phyloP scores from a whole-genome alignment of 2,329 filamentous ascomycete genomes.

The Monosporascus sp. region DNA sequence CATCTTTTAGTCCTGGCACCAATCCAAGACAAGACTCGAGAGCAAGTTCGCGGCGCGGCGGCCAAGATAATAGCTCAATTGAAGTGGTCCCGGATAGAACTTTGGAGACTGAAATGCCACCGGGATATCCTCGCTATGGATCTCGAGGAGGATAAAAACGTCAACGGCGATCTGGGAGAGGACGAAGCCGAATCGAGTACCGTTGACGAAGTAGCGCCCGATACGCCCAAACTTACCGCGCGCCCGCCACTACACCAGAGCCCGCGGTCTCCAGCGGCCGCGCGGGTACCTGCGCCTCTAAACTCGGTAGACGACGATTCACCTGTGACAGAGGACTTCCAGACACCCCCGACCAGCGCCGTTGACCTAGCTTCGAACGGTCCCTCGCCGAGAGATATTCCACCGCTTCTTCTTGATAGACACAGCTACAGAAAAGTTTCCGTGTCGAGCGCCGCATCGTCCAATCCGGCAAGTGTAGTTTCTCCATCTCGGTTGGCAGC shows the following conservation, averaged over 20 bases:
- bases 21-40: conserved; percentile 83
- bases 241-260: conserved; percentile 29
- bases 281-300: conserved; percentile 26
- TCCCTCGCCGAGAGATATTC: conserved; percentile 39
- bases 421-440: conserved; percentile 35
- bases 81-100: conserved; percentile 90
- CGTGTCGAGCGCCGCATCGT: conserved; percentile 37
- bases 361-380: conserved; percentile 32
- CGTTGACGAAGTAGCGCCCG: conserved; percentile 14
- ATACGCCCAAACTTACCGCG: conserved; percentile 31
- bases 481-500: conserved; percentile 27
- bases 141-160: conserved; percentile 68
- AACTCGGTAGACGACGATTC: conserved; percentile 31
- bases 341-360: conserved; percentile 41
- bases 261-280: conserved; percentile 30
- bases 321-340: conserved; percentile 40
- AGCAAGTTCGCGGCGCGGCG: conserved; percentile 79
- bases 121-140: conserved; percentile 82
- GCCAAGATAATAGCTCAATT: conserved; percentile 80
- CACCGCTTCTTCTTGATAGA: conserved; percentile 29
- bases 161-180: conserved; percentile 28
- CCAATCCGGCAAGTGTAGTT: conserved; percentile 25
- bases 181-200: conserved; percentile 10
- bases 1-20: conserved; percentile 86
- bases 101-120: conserved; percentile 88